These are phyloP conservation scores for Cryomyces minteri DNA, from an alignment of 495 filamentous ascomycete genomes.

Conservation along the genomic window DNA sequence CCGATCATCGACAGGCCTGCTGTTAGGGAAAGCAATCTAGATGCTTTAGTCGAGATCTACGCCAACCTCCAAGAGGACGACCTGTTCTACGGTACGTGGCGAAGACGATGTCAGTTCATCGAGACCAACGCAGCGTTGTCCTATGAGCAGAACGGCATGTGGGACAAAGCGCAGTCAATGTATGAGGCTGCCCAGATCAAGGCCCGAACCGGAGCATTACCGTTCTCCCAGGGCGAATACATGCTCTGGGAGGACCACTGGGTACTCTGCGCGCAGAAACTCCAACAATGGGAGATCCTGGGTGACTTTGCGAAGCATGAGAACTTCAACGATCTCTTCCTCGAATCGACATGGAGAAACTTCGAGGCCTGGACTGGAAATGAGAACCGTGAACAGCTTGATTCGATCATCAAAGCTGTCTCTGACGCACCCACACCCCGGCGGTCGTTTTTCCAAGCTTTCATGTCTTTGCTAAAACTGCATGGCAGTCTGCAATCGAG, in stretches of 20 bases:
- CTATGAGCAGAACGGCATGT: conserved; percentile 97
- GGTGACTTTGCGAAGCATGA: conserved; percentile 98
- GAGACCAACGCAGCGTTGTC: conserved; percentile 94
- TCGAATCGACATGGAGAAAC: conserved; percentile 88
- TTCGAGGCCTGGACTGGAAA: conserved; percentile 80
- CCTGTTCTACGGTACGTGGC: conserved; percentile 95
- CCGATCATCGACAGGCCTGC: conserved; percentile 67
- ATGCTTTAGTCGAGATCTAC: conserved; percentile 84
- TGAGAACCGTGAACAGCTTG: conserved; percentile 72
- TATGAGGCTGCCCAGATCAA: conserved; percentile 96
- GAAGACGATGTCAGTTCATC: conserved; percentile 81
- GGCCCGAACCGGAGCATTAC: conserved; percentile 76
- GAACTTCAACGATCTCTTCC: conserved; percentile 89
- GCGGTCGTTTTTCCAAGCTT: conserved; percentile 89
- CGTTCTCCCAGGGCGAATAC: conserved; percentile 92
- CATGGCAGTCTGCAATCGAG: conserved; percentile 26
- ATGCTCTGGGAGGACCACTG: conserved; percentile 99
- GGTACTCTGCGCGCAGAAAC: conserved; percentile 90
- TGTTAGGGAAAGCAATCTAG: conserved; percentile 82
- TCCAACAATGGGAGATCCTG: conserved; percentile 97
- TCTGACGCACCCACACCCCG: conserved; percentile 93
- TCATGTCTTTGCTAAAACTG: conserved; percentile 86
- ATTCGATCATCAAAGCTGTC: conserved; percentile 80
- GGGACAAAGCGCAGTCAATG: conserved; percentile 92
- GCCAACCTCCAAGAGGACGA: conserved; percentile 82